Percentiles rank a stretch among this genome's conserved stretches.
Conservation (phyloP, 1,284 basidiomycete species). For the Tranzscheliella williamsii region DNA sequence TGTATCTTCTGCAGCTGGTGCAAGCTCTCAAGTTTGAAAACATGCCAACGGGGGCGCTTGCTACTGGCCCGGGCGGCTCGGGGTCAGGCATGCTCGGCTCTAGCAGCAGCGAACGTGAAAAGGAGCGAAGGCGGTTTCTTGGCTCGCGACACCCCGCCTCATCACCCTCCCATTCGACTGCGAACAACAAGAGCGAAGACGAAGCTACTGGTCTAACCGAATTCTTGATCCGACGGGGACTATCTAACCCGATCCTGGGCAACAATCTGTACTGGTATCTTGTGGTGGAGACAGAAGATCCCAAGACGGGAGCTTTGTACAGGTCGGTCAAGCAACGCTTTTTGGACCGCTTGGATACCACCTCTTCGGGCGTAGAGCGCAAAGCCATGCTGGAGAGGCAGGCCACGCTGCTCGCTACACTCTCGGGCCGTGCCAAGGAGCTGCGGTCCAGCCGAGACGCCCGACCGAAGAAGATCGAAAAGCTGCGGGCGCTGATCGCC, state of each 20-base stretch:
- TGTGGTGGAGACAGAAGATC: conserved; percentile 84
- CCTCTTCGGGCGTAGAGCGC: conserved; percentile 9
- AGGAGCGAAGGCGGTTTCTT: conserved; percentile 4
- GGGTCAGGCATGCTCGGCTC: neutral
- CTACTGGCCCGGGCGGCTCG: neutral
- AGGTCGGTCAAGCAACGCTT: conserved; percentile 84
- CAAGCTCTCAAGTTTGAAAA: conserved; percentile 79
- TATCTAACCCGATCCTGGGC: conserved; percentile 79
- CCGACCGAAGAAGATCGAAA: conserved; percentile 95
- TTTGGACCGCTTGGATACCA: conserved; percentile 67
- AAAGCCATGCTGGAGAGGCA: conserved; percentile 62
- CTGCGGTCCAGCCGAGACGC: conserved; percentile 87
- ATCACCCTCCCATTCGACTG: conserved; percentile 15
- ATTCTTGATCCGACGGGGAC: conserved; percentile 84
- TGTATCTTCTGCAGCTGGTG: conserved; percentile 93
- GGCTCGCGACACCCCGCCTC: conserved; percentile 5
- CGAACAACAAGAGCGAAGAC: conserved; percentile 1
- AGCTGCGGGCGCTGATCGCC: conserved; percentile 77
- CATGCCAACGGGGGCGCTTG: neutral
- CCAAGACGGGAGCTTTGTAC: conserved; percentile 81
- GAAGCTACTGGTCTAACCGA: conserved; percentile 38
- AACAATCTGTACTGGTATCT: conserved; percentile 97
- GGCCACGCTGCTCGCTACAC: conserved; percentile 74
- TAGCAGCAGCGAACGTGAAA: conserved; percentile 8
- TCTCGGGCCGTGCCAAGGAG: conserved; percentile 82